Evolutionary conservation across 139 green algal genomes (phyloP).

Genomic region (Bryopsis sp.): DNA sequence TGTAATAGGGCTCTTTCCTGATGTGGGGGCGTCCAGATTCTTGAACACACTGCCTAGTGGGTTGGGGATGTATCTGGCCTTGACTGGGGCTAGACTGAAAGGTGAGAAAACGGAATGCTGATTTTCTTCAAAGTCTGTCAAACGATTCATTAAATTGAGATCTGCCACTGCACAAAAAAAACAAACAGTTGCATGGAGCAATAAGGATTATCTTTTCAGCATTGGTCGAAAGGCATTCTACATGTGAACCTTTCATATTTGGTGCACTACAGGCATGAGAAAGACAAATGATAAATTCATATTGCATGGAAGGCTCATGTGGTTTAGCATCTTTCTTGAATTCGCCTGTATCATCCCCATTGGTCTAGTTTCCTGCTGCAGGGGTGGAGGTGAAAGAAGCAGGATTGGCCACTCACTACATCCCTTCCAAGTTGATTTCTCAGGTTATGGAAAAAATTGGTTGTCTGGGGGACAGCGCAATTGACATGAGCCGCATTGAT

Average conservation of each 20-base stretch:
- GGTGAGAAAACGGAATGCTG: conserved; percentile 33
- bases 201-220: no score
- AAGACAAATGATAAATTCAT: no score
- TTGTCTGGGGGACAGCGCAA: conserved; percentile 13
- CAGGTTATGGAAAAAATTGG: conserved; percentile 35
- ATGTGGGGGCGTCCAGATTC: conserved; percentile 83
- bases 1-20: conserved; percentile 90
- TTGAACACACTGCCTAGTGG: conserved; percentile 49
- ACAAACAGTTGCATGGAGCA: no score
- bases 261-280: no score
- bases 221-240: no score
- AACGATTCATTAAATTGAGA: no score
- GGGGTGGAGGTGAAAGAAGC: conserved; percentile 52
- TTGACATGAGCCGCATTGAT: not conserved
- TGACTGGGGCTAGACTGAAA: conserved; percentile 69
- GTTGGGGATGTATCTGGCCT: conserved; percentile 67
- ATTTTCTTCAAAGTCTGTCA: no score
- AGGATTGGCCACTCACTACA: conserved; percentile 77
- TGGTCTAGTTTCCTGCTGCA: conserved; percentile 18
- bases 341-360: no score
- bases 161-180: no score
- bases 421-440: conserved; percentile 45
- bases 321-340: no score
- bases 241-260: no score
- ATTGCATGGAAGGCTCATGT: no score